phyloP scores from a whole-genome alignment of 2,329 filamentous ascomycete genomes.

The Hawksworthiomyces lignivorus region DNA sequence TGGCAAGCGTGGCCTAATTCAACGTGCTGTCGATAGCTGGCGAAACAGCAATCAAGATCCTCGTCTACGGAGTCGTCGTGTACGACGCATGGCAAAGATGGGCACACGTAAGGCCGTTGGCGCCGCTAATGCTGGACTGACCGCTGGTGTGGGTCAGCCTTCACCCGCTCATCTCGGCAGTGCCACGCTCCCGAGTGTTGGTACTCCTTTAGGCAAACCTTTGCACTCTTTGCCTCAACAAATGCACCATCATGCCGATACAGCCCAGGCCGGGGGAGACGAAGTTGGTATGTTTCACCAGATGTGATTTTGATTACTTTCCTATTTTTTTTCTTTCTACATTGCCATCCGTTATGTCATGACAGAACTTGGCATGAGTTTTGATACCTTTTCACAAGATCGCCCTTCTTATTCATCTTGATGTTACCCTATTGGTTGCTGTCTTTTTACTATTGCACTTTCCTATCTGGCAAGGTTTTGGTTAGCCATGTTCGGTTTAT shows the following conservation, averaged over 20 bases:
- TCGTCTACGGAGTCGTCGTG: conserved; percentile 78
- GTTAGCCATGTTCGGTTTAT: conserved; percentile 19
- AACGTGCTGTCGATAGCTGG: conserved; percentile 97
- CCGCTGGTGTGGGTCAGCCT: conserved; percentile 10
- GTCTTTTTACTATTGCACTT: conserved; percentile 4
- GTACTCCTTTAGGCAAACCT: conserved; percentile 56
- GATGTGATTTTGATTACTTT: conserved; percentile 55
- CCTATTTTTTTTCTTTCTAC: conserved; percentile 4
- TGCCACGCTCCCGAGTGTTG: conserved; percentile 50
- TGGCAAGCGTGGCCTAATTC: conserved; percentile 91
- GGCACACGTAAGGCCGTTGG: conserved; percentile 66
- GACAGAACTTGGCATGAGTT: conserved; percentile 8
- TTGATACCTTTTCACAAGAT: conserved; percentile 23
- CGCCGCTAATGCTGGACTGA: conserved; percentile 35
- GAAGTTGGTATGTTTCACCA: conserved; percentile 99
- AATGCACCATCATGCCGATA: conserved; percentile 70
- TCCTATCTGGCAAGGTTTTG: conserved; percentile 10
- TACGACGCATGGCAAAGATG: conserved; percentile 94
- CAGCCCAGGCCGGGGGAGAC: conserved; percentile 59
- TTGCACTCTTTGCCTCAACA: conserved; percentile 58
- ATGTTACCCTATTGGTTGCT: conserved; percentile 17
- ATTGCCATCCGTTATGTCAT: conserved; percentile 20
- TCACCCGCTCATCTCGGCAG: conserved; percentile 26
- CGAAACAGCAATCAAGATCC: conserved; percentile 98
- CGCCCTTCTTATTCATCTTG: conserved; percentile 16